phyloP scores from a whole-genome alignment of 257 asterid species.

The Solanum habrochaites region DNA sequence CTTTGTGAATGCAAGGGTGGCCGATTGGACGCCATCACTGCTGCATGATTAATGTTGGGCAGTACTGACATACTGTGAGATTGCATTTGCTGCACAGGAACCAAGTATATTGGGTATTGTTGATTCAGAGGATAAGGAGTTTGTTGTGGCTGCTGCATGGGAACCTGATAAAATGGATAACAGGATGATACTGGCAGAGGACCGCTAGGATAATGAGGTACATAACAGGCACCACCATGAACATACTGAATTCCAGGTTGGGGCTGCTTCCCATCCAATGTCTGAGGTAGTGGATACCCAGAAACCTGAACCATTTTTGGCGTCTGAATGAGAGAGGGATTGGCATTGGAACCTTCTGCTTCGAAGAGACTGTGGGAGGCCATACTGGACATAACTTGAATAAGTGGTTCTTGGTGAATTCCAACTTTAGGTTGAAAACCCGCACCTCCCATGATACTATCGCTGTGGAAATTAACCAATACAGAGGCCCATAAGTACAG shows the following conservation, averaged over 20 bases:
- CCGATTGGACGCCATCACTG: constrained; percentile 14
- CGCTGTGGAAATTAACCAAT: constrained; percentile 32
- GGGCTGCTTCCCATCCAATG: constrained; percentile 33
- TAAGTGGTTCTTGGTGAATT: constrained; percentile 30
- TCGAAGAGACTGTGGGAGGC: constrained; percentile 14
- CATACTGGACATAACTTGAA: constrained; percentile 41
- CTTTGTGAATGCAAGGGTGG: constrained; percentile 44
- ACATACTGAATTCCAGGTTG: constrained; percentile 40
- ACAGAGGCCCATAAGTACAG: neutral
- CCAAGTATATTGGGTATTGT: constrained; percentile 48
- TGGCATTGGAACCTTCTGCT: constrained; percentile 19
- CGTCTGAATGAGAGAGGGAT: constrained; percentile 18
- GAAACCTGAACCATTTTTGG: constrained; percentile 27
- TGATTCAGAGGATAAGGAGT: constrained; percentile 34
- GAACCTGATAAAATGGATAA: constrained; percentile 63
- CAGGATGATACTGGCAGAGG: constrained; percentile 40
- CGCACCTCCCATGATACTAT: constrained; percentile 36
- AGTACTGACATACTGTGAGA: constrained; percentile 37
- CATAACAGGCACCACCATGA: constrained; percentile 45
- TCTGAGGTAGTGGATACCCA: constrained; percentile 42
- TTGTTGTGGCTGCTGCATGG: constrained; percentile 36
- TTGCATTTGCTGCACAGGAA: constrained; percentile 43
- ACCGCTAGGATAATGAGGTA: constrained; percentile 36
- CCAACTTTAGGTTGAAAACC: constrained; percentile 22
- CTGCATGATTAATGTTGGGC: constrained; percentile 18